A percentile compares a stretch with the other conserved stretches of the same genome.
Conservation (phyloP, 2,329 filamentous ascomycete species). For the Ceratocystis alfenasii region DNA sequence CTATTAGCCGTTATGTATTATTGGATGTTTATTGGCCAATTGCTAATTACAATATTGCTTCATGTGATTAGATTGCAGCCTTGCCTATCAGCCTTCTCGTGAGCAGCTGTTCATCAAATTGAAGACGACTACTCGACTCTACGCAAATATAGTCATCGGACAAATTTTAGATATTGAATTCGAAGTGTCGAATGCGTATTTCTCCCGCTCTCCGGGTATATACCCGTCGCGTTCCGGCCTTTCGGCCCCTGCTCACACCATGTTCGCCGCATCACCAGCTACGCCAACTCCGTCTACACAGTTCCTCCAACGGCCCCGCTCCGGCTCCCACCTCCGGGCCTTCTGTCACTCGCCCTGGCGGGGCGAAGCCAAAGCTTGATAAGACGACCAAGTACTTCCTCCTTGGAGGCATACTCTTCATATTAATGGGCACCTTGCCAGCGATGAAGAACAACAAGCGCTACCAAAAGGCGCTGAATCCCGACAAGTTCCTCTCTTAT, state of each 20-base stretch:
- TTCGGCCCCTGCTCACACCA: neutral
- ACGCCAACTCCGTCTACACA: neutral
- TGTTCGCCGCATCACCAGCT: constrained; percentile 4
- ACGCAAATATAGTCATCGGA: neutral
- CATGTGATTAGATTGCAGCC: neutral
- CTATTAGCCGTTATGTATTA: constrained; percentile 8
- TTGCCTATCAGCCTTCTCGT: constrained; percentile 16
- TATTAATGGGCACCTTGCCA: constrained; percentile 17
- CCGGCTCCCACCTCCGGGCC: neutral
- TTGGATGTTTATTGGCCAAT: constrained; percentile 18
- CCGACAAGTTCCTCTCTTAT: constrained; percentile 52
- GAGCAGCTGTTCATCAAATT: neutral
- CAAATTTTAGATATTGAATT: neutral
- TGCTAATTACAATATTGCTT: no score
- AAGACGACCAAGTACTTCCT: constrained; percentile 21
- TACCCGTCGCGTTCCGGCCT: neutral
- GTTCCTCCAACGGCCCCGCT: neutral
- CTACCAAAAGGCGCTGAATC: constrained; percentile 38
- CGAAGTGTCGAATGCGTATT: neutral
- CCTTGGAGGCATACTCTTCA: constrained; percentile 19
- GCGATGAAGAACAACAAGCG: constrained; percentile 19
- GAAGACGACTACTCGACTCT: neutral
- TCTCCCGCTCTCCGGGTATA: neutral
- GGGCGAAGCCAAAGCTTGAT: constrained; percentile 14
- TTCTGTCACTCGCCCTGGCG: neutral